Base-by-base conservation (phyloP, 2,329 filamentous ascomycete genomes). In the Cercospora sp. region DNA sequence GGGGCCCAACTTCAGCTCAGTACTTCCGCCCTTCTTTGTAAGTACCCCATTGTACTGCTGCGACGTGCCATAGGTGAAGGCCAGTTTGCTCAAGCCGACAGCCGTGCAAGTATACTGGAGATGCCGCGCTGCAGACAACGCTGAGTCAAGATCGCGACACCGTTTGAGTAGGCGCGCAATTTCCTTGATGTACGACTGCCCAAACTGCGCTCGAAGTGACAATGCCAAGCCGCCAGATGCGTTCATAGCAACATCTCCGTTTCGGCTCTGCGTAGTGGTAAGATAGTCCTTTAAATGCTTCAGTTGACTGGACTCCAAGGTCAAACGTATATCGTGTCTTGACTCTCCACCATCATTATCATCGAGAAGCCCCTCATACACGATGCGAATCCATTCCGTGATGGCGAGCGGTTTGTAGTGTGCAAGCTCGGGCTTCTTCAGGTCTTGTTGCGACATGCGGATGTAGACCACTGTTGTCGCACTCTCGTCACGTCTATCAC, bases 101-200 rank as follows among this genome's bases (percentile, higher is more conserved):
- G 85, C 81, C 72, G 89, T 85, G 75, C 86, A 86, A 53, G 82
- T 81, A 40, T 91, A 85, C 62, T 85, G 83, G 71, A 86, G 83
- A 70, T 83, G 81, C 65, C 87, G 82, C 70, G 94, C 86, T 1
- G 89, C 88, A 55, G 88, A 85, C 28, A 93, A 83, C 74, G 91
- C 92, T 53, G 86, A 85, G 45, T 92, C 88, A 30, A 95, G 84
- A 21, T 90, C 87, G 74, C 91, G 88, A 66, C 95, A 86, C 12
- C 88, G 86, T 72, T 87, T 85, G 57, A 93, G 82, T 30, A 89
- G 85, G 61, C 85, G 82, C 69, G 84, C 82, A 21, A 93, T 82
- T n/a, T 83, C 80, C 3, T 85, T 82, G 3, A 92, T 78, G 13
- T 90, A 83, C 0, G 88, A 82, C 55, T 83, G 81, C 21, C 89